Base-by-base conservation (phyloP, 352 stramenopile genomes). In the Globisporangium abappressorium region DNA sequence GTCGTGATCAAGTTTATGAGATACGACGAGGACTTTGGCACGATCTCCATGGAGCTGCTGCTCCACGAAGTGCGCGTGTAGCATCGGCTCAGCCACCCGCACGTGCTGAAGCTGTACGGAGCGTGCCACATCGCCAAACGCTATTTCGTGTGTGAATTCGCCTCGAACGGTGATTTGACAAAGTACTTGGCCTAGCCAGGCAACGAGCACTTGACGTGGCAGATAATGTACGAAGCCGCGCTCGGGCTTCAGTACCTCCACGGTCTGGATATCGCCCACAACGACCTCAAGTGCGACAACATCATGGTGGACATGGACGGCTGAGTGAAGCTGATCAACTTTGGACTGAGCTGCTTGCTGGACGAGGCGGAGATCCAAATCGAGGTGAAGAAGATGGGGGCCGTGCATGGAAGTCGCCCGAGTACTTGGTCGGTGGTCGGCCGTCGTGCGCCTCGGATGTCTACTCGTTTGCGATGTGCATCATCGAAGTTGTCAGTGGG, bases 221-320 rank as follows among this genome's bases (percentile, higher is more conserved):
- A 46, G 14, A 46, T 46, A 14, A 46, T 46, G 34, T 41, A 41
- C 8, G 34, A 41, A 11, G 34, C 8, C 34, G 34, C 11, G 11
- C 36, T 43, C 36, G 36, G 36, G 36, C 36, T 43, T 15, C 36
- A 43, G 12, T 43, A 43, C 36, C 36, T 43, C 36, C 36, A 43
- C 2, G 36, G 11, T 43, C 11, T 43, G 36, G 36, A 12, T 18
- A 73, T 71, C 5, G 62, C 70, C 14, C 72, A 78, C 49, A 68
- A 36, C 24, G 69, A 75, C n/a, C 62, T 75, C 24, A 75, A 73
- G 43, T 64, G 62, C 47, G 70, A 75, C 65, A 67, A 72, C 43
- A 69, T 75, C 24, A 51, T 77, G 51, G 61, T 74, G 18, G 68
- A 30, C 22, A 49, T 58, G 38, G 64, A 77, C 12, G 38, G 38